Evolutionary conservation across 352 stramenopile genomes (phyloP), one percentile per base, ranked within the genome.

Genomic region (Phytophthora sansomeana): DNA sequence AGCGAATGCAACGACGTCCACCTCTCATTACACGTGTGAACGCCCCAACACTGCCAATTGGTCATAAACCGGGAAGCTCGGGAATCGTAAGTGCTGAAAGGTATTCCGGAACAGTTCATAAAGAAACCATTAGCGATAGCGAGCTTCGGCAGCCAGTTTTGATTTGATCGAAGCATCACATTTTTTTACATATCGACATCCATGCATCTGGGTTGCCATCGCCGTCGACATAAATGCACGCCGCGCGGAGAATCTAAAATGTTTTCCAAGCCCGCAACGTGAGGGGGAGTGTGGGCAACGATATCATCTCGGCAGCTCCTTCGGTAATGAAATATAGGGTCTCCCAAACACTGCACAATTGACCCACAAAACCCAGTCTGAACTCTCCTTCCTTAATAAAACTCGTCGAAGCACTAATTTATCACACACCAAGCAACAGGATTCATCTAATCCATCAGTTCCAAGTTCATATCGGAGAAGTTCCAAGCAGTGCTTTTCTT

Each of bases 71-170:
- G n/a, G n/a, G n/a, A n/a, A n/a, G 43, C 43, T 50, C 43, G 2
- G n/a, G n/a, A n/a, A n/a, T n/a, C 21, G 24, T 11, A n/a, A n/a
- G n/a, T n/a, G n/a, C n/a, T n/a, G n/a, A n/a, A n/a, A 50, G 6
- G 24, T 16, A 21, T 10, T 49, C n/a, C 21, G 42, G 21, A 6
- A 49, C 8, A 10, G 5, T 21, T 21, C 17, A 50, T 10, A 29
- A 14, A 50, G 33, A 50, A 50, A 17, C 43, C 24, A 50, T 50
- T 50, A 8, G 43, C 19, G 11, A 50, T 50, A n/a, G 43, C 43
- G 33, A 30, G 17, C 43, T 50, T 50, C 7, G 43, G 43, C 4
- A 50, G n/a, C n/a, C n/a, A n/a, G n/a, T n/a, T n/a, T n/a, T 19
- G 1, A 32, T 50, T 19, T 14, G 11, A n/a, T n/a, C n/a, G n/a